Evolutionary conservation across 768 basidiomycete genomes (phyloP).

Genomic region (Asterophora parasitica): DNA sequence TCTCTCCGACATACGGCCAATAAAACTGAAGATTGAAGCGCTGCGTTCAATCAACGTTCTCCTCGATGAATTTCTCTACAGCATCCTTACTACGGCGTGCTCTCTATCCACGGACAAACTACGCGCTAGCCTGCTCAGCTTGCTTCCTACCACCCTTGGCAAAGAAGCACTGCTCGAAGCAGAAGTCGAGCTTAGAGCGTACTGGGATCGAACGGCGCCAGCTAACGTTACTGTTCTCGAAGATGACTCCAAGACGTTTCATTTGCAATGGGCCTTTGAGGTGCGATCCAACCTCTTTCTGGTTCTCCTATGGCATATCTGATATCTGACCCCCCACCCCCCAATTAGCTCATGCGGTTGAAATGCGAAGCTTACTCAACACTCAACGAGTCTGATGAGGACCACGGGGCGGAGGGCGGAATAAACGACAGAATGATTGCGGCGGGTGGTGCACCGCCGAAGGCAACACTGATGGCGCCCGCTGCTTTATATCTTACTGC

Average conservation of each 20-base stretch:
- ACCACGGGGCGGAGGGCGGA: slow-evolving; percentile 56
- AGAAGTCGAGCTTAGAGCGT: slow-evolving; percentile 86
- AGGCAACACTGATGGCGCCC: slow-evolving; percentile 60
- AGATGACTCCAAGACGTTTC: slow-evolving; percentile 55
- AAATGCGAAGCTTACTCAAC: slow-evolving; percentile 90
- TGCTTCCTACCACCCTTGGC: slow-evolving; percentile 77
- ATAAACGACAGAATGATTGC: slow-evolving; percentile 58
- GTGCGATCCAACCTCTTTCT: slow-evolving; percentile 33
- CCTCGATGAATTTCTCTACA: slow-evolving; percentile 80
- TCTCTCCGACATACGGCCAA: slow-evolving; percentile 90
- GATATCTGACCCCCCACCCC: slow-evolving; percentile 8
- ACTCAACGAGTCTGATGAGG: slow-evolving; percentile 76
- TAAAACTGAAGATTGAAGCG: slow-evolving; percentile 75
- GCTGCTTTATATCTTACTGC: slow-evolving; percentile 89
- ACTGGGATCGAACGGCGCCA: slow-evolving; percentile 69
- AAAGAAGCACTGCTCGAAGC: slow-evolving; percentile 92
- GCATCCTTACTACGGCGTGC: slow-evolving; percentile 58
- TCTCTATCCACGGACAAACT: slow-evolving; percentile 73
- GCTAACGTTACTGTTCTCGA: slow-evolving; percentile 30
- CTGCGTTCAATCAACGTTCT: slow-evolving; percentile 74
- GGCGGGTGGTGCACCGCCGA: slow-evolving; percentile 47
- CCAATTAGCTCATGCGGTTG: slow-evolving; percentile 61
- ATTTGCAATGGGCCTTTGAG: slow-evolving; percentile 73
- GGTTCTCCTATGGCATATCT: slow-evolving; percentile 1
- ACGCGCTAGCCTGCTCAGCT: slow-evolving; percentile 62